phyloP scores from a whole-genome alignment of 306 rosid species.

The Phaseolus lunatus region DNA sequence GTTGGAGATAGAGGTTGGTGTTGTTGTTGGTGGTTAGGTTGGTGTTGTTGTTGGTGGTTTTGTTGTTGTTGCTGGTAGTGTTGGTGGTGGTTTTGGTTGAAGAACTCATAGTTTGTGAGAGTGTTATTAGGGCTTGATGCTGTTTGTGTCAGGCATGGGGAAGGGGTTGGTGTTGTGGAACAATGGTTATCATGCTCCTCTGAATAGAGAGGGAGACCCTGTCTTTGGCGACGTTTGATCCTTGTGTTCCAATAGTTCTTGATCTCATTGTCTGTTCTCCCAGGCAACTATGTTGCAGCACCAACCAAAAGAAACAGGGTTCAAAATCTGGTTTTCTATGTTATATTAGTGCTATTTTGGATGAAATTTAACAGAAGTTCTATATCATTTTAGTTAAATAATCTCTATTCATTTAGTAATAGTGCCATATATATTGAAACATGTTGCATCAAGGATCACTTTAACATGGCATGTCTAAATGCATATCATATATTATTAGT shows the following conservation, averaged over 20 bases:
- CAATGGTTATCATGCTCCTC: conserved; percentile 33
- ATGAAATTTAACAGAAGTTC: too few species aligned
- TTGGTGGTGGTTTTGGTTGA: conserved; percentile 31
- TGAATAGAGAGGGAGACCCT: conserved; percentile 77
- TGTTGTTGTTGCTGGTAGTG: conserved; percentile 6
- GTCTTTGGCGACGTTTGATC: conserved; percentile 76
- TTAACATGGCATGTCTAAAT: neutral
- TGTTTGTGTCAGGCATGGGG: conserved; percentile 39
- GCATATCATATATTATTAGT: neutral
- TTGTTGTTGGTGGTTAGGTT: too few species aligned
- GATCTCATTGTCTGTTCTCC: conserved; percentile 95
- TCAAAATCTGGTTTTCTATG: neutral
- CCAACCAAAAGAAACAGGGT: neutral
- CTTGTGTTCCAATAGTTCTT: conserved; percentile 97
- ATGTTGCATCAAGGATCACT: neutral
- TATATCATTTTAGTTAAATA: neutral
- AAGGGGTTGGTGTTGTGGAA: conserved; percentile 40
- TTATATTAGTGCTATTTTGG: too few species aligned
- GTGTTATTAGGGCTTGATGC: conserved; percentile 43
- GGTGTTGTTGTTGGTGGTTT: conserved; percentile 33
- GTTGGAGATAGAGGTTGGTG: conserved; percentile 43
- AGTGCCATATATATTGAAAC: neutral
- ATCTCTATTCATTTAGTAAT: neutral
- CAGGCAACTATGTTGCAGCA: conserved; percentile 67
- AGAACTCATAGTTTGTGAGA: conserved; percentile 48